phyloP scores from a whole-genome alignment of 345 rosid species.

The Carallia brachiata region DNA sequence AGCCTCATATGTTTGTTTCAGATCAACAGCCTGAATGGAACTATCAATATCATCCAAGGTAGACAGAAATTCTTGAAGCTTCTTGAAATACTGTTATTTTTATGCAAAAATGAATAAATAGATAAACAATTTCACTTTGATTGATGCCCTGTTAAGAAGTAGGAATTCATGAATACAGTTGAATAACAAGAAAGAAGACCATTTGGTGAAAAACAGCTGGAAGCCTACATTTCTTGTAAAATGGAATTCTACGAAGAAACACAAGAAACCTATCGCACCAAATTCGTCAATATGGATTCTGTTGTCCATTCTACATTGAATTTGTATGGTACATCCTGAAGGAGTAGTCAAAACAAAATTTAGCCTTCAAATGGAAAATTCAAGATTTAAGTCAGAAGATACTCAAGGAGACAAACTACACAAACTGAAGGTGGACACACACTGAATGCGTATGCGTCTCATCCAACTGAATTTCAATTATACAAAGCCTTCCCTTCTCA shows the following conservation, averaged over 20 bases:
- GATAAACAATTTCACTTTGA: background rate
- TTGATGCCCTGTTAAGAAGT: background rate
- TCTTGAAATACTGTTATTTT: constrained; percentile 54
- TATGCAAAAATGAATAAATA: background rate
- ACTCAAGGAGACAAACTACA: constrained; percentile 43
- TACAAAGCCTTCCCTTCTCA: constrained; percentile 50
- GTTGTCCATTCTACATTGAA: constrained; percentile 56
- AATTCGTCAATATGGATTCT: constrained; percentile 58
- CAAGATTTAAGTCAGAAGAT: constrained; percentile 8
- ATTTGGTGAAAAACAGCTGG: too few relatives aligned
- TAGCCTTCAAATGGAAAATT: constrained; percentile 3
- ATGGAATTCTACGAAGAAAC: background rate
- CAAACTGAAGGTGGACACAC: constrained; percentile 69
- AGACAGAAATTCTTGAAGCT: constrained; percentile 68
- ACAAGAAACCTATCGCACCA: constrained; percentile 29
- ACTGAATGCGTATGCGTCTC: constrained; percentile 59
- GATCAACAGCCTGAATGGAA: constrained; percentile 52
- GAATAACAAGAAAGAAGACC: constrained; percentile 10
- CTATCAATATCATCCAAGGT: constrained; percentile 67
- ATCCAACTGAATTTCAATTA: constrained; percentile 57
- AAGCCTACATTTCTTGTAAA: background rate
- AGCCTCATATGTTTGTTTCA: constrained; percentile 47
- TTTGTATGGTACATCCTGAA: constrained; percentile 64
- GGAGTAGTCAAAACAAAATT: background rate
- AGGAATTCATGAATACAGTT: background rate